phyloP scores from a whole-genome alignment of 257 asterid genomes.

The Nicotiana undulata region DNA sequence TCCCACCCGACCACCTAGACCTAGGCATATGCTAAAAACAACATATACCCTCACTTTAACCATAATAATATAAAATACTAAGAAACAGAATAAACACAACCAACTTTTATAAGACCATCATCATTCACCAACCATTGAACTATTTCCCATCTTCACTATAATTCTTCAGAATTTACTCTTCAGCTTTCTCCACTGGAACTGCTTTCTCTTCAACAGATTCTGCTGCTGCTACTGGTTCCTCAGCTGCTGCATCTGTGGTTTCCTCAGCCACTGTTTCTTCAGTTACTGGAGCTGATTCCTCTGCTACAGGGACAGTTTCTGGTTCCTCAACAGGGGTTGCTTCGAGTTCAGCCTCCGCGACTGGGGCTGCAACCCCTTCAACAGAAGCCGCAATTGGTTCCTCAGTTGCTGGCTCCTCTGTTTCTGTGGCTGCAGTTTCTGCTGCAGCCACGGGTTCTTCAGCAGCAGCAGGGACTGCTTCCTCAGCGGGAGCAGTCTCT shows the following conservation, averaged over 20 bases:
- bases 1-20: constrained; percentile 7
- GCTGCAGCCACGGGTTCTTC: background rate
- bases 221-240: background rate
- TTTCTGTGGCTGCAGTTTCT: background rate
- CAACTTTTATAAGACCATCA: background rate
- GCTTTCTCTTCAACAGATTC: background rate
- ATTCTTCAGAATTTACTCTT: background rate
- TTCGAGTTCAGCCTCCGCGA: background rate
- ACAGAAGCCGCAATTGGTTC: background rate
- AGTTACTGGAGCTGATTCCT: background rate
- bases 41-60: constrained; percentile 2
- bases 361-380: background rate
- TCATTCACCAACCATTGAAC: background rate
- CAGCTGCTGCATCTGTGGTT: background rate
- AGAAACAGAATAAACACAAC: background rate
- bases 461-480: background rate
- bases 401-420: background rate
- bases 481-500: constrained; percentile 3
- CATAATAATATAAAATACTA: background rate
- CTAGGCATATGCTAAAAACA: background rate
- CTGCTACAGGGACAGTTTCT: background rate
- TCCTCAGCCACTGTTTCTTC: background rate
- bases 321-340: background rate
- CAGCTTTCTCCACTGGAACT: background rate
- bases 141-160: background rate